These are phyloP conservation scores for Candida alai DNA, from an alignment of 805 yeast species.

Conservation along the genomic window DNA sequence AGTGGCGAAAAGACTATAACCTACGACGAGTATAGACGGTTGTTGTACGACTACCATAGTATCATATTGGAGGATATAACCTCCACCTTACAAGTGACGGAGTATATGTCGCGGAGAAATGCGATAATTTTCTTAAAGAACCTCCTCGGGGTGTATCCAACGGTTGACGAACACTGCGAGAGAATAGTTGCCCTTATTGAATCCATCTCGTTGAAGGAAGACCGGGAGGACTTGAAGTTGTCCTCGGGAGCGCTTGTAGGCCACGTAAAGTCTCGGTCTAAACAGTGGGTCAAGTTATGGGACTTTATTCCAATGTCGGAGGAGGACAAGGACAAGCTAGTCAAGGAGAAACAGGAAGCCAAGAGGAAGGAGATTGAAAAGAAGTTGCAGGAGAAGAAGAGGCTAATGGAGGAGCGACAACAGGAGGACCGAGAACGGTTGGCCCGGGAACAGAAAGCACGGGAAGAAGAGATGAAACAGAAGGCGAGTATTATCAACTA, in stretches of 20 bases:
- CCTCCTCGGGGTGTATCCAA: slow-evolving; percentile 60
- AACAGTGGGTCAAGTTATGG: slow-evolving; percentile 48
- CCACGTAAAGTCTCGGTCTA: slow-evolving; percentile 53
- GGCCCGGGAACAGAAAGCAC: slow-evolving; percentile 8
- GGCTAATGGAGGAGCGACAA: slow-evolving; percentile 8
- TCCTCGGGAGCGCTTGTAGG: slow-evolving; percentile 73
- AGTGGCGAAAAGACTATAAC: slow-evolving; percentile 14
- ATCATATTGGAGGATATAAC: slow-evolving; percentile 42
- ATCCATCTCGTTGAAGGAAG: slow-evolving; percentile 47
- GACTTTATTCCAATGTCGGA: slow-evolving; percentile 53
- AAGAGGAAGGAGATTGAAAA: slow-evolving; percentile 12
- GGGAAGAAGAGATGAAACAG: slow-evolving; percentile 12
- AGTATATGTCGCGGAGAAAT: slow-evolving; percentile 78
- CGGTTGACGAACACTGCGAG: slow-evolving; percentile 63
- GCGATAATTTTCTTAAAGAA: slow-evolving; percentile 74
- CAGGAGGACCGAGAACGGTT: slow-evolving; percentile 7
- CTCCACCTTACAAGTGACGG: slow-evolving; percentile 43
- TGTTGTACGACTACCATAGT: slow-evolving; percentile 55
- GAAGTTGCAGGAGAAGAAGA: slow-evolving; percentile 13
- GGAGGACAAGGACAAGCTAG: slow-evolving; percentile 33
- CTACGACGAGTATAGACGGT: slow-evolving; percentile 33
- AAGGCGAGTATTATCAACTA: slow-evolving; percentile 8
- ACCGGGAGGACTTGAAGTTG: slow-evolving; percentile 74
- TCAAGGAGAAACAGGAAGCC: slow-evolving; percentile 19
- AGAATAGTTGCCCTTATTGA: slow-evolving; percentile 45